A percentile compares a stretch with the other conserved stretches of the same genome.
These are phyloP conservation scores for Acacia confusa DNA, from an alignment of 306 rosid genomes.

Conservation along the genomic window DNA sequence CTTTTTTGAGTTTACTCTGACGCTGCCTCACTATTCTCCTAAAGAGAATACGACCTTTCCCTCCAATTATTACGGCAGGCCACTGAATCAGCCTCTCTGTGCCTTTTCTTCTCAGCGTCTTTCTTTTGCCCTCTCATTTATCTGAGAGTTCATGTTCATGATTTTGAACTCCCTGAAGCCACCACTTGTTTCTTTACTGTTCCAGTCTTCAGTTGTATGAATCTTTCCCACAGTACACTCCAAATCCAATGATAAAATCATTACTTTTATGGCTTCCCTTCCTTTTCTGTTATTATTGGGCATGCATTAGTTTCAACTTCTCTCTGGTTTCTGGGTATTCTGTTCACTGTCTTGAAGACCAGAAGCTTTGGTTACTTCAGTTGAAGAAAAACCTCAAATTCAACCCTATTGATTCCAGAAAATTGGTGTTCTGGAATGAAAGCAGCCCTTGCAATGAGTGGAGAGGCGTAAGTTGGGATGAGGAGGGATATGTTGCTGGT, in stretches of 20 bases:
- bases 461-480: constrained; percentile 48
- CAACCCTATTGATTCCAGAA: not conserved
- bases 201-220: not conserved
- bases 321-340: not conserved
- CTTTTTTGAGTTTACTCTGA: not conserved
- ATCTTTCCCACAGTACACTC: not conserved
- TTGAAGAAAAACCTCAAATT: constrained; percentile 24
- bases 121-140: not conserved
- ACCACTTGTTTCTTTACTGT: not conserved
- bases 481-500: constrained; percentile 17
- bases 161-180: not conserved
- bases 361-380: not conserved
- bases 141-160: not conserved
- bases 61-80: not conserved
- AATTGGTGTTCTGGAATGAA: constrained; percentile 32
- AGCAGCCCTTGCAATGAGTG: constrained; percentile 45
- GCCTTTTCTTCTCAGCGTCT: not conserved
- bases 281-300: not conserved
- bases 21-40: not conserved
- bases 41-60: not conserved
- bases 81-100: not conserved
- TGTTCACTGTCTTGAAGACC: constrained; percentile 12
- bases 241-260: constrained; percentile 10
- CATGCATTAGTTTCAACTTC: not conserved
- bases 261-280: not conserved